Evolutionary conservation across 2,329 filamentous ascomycete genomes (phyloP), one percentile per base, ranked within the genome.

Genomic region (Rhexocercosporidium sp.): DNA sequence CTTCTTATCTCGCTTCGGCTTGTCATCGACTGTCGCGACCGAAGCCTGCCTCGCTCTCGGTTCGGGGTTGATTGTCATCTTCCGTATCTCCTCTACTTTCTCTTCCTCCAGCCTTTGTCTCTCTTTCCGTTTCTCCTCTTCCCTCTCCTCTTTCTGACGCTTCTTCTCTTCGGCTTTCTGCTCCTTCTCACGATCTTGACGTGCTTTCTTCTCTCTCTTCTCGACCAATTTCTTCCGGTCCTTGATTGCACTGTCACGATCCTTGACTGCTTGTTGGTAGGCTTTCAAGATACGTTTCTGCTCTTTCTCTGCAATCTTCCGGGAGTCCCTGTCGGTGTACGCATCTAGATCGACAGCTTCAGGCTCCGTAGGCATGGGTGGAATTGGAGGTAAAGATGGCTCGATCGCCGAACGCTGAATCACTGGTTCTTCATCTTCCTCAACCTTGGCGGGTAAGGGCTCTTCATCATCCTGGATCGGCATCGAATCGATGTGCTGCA

Each of bases 241-340:
- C 57, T 85, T 85, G 59, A 93, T 81, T 11, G 86, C 84, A 72
- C 86, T 90, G 46, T 89, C 85, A 41, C 88, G 88, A 67, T 89
- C 85, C 77, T 92, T 92, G 68, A 92, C 78, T 12, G 88, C 86
- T 73, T 87, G 84, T 31, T 90, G 85, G 75, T 93, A 91, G 9
- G 83, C 82, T 75, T 92, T 92, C 37, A 88, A 81, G 0, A 83
- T 82, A 14, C 85, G 84, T 61, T 87, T 86, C 64, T 88, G 83
- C 73, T 93, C 90, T 66, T 90, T 91, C 73, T 92, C 88, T 1
- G 89, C 90, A 47, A 88, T 83, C 73, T 91, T 92, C 9, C 88
- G 86, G 31, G 86, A 82, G 7, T 88, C 85, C 73, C 90, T 90
- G 77, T 92, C 88, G 1, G 84, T 80, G 75, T 87, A 89, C 56